Base-by-base conservation (phyloP, 495 filamentous ascomycete genomes). In the Xylaria longipes region DNA sequence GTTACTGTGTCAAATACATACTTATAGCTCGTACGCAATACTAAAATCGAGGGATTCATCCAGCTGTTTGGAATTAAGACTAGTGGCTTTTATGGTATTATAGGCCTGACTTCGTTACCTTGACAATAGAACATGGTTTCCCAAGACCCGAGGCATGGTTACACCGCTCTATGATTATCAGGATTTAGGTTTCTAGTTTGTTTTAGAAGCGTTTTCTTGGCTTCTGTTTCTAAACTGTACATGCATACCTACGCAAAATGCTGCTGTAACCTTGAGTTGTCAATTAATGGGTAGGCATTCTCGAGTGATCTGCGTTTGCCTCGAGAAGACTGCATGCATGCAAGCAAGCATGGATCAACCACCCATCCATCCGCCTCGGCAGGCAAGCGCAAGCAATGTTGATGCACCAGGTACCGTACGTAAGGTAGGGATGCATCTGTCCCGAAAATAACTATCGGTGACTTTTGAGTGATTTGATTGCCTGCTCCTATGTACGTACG, bases 121-220 rank as follows among this genome's bases (percentile, higher is more conserved):
- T 37, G 57, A 60, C 12, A 35, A n/a, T 37, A 22, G 57, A 25
- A 25, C 60, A 63, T 63, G 35, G 35, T 37, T 25, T 63, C 17
- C 37, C 22, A 37, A 2, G 14, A 39, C 22, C 35, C 37, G 58
- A 62, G 58, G 37, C 58, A 6, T 12, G 43, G 58, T 31, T 60
- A 62, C 58, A 62, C 58, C 58, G 58, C 58, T 62, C 58, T 62
- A 62, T 20, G 1, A 46, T 64, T 64, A 65, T 65, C 62, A 45
- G 39, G 62, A 46, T 48, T 65, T 15, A 11, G 62, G 39, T 48
- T 46, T 46, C 41, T 11, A 12, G 62, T 25, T 37, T 60, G 56
- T 60, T 63, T 63, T 27, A 22, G 60, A 63, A 63, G 62, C 25
- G 11, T 31, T 48, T 39, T 48, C 62, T 46, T 65, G 39, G 62